Conservation (phyloP, 306 rosid species). For the Cucurbita moschata region DNA sequence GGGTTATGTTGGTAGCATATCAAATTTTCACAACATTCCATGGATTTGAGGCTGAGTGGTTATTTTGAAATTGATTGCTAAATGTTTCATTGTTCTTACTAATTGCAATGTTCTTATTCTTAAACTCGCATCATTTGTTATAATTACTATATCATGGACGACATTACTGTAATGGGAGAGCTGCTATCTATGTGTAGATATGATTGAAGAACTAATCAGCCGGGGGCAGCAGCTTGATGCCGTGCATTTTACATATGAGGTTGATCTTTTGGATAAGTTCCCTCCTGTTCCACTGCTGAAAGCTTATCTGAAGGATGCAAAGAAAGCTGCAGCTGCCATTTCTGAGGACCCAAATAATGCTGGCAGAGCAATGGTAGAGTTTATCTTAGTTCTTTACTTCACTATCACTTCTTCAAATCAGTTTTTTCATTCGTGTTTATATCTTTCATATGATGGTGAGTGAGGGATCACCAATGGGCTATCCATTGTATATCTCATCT, state of each 20-base stretch:
- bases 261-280: conserved; percentile 68
- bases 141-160: not conserved
- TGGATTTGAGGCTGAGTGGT: not conserved
- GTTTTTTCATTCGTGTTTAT: not conserved
- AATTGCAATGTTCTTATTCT: not conserved
- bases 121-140: not conserved
- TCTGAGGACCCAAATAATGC: conserved; percentile 75
- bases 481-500: not conserved
- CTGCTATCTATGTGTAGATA: conserved; percentile 35
- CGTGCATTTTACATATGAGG: conserved; percentile 88
- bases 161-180: not conserved
- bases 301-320: conserved; percentile 86
- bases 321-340: conserved; percentile 84
- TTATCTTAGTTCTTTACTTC: not conserved
- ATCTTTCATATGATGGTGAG: not conserved
- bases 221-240: conserved; percentile 99
- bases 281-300: conserved; percentile 84
- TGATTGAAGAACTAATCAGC: conserved; percentile 86
- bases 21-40: not conserved
- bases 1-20: not conserved
- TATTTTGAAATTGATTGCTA: not conserved
- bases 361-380: conserved; percentile 81
- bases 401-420: not conserved
- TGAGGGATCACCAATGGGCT: not conserved
- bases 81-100: not conserved